phyloP scores from a whole-genome alignment of 306 rosid genomes.

The Cicer arietinum region DNA sequence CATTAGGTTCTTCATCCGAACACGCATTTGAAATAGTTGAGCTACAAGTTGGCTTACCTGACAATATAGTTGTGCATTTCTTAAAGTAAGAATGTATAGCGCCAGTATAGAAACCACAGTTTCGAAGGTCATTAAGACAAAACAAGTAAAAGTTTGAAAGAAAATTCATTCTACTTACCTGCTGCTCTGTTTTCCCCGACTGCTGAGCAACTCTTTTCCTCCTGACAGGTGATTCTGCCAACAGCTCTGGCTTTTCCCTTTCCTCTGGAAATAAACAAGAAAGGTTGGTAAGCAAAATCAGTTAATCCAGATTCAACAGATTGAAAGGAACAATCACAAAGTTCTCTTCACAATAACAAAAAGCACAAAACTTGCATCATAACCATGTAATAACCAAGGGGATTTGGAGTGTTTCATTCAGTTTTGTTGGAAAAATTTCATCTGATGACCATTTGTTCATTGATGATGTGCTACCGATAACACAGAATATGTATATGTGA shows the following conservation, averaged over 20 bases:
- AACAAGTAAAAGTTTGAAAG: conserved; percentile 16
- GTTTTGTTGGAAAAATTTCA: conserved; percentile 19
- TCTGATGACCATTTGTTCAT: conserved; percentile 23
- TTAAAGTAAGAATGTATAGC: conserved; percentile 31
- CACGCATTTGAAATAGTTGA: conserved; percentile 96
- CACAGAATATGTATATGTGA: background rate
- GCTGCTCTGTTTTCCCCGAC: conserved; percentile 98
- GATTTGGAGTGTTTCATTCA: background rate
- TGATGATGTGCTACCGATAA: conserved; percentile 3
- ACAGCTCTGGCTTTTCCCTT: conserved; percentile 90
- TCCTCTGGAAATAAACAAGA: conserved; percentile 74
- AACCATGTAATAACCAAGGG: conserved; percentile 24
- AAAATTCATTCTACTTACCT: conserved; percentile 55
- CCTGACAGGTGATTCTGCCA: conserved; percentile 88
- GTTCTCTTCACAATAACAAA: conserved; percentile 12
- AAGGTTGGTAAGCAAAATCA: conserved; percentile 32
- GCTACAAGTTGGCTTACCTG: conserved; percentile 93
- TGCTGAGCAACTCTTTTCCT: conserved; percentile 89
- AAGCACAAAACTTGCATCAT: conserved; percentile 26
- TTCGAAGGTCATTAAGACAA: conserved; percentile 19
- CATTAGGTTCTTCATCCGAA: conserved; percentile 92
- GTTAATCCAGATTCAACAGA: conserved; percentile 7
- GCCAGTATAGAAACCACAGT: conserved; percentile 15
- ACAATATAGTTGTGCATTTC: conserved; percentile 38
- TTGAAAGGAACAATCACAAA: conserved; percentile 5